These are phyloP conservation scores for Gautieria morchelliformis DNA, from an alignment of 768 basidiomycete species.

Conservation along the genomic window DNA sequence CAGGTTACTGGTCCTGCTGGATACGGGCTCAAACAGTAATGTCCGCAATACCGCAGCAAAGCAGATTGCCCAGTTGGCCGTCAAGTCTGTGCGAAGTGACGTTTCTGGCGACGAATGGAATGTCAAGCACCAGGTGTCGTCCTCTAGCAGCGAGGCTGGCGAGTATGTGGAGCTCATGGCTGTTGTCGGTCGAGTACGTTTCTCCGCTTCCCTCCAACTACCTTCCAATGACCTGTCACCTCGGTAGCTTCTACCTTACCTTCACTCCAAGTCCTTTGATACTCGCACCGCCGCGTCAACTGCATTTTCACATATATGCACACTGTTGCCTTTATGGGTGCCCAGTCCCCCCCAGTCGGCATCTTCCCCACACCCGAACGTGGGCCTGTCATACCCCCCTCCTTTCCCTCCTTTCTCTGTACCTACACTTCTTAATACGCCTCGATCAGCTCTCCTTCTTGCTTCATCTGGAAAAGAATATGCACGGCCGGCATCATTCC, in stretches of 20 bases:
- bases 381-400: slow-evolving; percentile 28
- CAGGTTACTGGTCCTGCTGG: slow-evolving; percentile 89
- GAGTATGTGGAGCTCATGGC: slow-evolving; percentile 89
- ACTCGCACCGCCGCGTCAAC: slow-evolving; percentile 84
- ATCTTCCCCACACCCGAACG: slow-evolving; percentile 22
- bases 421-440: slow-evolving; percentile 62
- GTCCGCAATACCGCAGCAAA: slow-evolving; percentile 94
- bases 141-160: slow-evolving; percentile 43
- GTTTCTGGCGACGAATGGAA: slow-evolving; percentile 67
- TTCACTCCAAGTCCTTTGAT: slow-evolving; percentile 88
- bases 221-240: not conserved
- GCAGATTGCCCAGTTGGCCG: slow-evolving; percentile 87
- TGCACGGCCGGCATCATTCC: slow-evolving; percentile 57
- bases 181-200: slow-evolving; percentile 76
- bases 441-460: slow-evolving; percentile 55
- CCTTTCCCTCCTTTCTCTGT: slow-evolving; percentile 74
- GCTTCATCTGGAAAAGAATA: slow-evolving; percentile 95
- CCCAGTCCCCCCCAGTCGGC: slow-evolving; percentile 29
- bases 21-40: slow-evolving; percentile 85
- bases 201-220: not conserved
- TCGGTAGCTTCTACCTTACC: slow-evolving; percentile 73
- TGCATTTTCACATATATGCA: slow-evolving; percentile 81
- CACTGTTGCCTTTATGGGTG: slow-evolving; percentile 73
- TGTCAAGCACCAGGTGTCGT: slow-evolving; percentile 52
- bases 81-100: slow-evolving; percentile 75